Evolutionary conservation across 495 filamentous ascomycete genomes (phyloP).

Genomic region (Xylaria curta): DNA sequence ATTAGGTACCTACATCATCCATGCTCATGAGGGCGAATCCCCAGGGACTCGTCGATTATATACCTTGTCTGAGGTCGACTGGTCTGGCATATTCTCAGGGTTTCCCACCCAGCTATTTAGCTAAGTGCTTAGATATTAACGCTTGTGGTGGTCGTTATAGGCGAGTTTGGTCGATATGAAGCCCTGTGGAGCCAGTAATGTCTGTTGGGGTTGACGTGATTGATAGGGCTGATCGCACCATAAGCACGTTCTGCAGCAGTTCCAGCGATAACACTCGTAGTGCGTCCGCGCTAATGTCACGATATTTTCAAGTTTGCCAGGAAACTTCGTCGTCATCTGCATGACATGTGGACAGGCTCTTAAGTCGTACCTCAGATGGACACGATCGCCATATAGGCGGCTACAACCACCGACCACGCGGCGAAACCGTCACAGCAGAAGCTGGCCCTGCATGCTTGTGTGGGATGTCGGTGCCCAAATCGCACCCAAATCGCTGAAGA

Average conservation of each 20-base stretch:
- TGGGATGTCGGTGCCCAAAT: constrained; percentile 13
- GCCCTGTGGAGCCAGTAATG: constrained; percentile 41
- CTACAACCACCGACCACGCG: background rate
- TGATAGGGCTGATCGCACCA: constrained; percentile 41
- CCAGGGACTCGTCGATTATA: constrained; percentile 10
- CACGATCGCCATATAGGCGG: constrained; percentile 2
- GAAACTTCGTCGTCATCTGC: constrained; percentile 15
- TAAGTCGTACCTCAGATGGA: background rate
- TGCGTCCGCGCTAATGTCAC: background rate
- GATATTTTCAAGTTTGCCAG: background rate
- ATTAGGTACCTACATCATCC: constrained; percentile 18
- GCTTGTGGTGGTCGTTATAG: constrained; percentile 34
- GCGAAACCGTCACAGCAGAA: background rate
- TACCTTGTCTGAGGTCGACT: constrained; percentile 6
- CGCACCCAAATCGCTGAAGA: background rate
- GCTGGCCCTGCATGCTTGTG: background rate
- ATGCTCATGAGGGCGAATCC: background rate
- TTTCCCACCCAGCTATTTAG: constrained; percentile 10
- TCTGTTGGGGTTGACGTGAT: constrained; percentile 41
- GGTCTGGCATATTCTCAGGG: background rate
- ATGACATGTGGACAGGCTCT: background rate
- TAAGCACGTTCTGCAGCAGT: constrained; percentile 22
- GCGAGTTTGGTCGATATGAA: constrained; percentile 30
- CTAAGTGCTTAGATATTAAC: constrained; percentile 33
- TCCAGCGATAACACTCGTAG: constrained; percentile 9